Conservation (phyloP, 2,329 filamentous ascomycete species). For the Calonectria montana region DNA sequence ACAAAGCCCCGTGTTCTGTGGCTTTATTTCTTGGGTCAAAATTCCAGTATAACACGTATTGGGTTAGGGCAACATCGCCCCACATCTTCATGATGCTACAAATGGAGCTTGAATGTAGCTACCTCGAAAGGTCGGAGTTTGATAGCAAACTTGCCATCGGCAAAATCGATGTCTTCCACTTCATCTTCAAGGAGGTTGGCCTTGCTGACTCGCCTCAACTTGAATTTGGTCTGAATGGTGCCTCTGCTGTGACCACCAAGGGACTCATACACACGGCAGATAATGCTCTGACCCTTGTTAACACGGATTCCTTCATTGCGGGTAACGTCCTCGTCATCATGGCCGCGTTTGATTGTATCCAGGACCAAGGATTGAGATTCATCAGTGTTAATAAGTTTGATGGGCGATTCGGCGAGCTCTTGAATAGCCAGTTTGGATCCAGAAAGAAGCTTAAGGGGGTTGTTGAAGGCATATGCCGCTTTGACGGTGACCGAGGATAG, state of each 20-base stretch:
- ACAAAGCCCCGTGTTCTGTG: not conserved
- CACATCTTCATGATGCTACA: conserved; percentile 51
- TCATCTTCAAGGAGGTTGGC: conserved; percentile 93
- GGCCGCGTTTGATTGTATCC: conserved; percentile 93
- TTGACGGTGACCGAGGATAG: conserved; percentile 81
- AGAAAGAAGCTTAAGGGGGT: conserved; percentile 67
- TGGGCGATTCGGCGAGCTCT: conserved; percentile 54
- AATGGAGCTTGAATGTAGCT: conserved; percentile 77
- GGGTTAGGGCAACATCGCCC: conserved; percentile 40
- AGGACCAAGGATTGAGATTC: conserved; percentile 74
- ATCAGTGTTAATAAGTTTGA: conserved; percentile 73
- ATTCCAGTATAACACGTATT: conserved; percentile 31
- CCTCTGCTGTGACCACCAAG: conserved; percentile 84
- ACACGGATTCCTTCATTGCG: conserved; percentile 69
- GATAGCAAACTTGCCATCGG: conserved; percentile 66
- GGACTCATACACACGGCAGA: conserved; percentile 88
- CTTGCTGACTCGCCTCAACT: conserved; percentile 82
- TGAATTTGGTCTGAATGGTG: conserved; percentile 73
- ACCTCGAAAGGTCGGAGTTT: conserved; percentile 86
- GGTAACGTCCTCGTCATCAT: conserved; percentile 82
- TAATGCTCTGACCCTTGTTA: conserved; percentile 80
- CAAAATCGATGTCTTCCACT: conserved; percentile 70
- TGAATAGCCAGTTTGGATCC: conserved; percentile 43
- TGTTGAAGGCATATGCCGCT: conserved; percentile 92
- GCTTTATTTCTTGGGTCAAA: conserved; percentile 11